phyloP scores from a whole-genome alignment of 768 basidiomycete species.

The Boletus huronensis region DNA sequence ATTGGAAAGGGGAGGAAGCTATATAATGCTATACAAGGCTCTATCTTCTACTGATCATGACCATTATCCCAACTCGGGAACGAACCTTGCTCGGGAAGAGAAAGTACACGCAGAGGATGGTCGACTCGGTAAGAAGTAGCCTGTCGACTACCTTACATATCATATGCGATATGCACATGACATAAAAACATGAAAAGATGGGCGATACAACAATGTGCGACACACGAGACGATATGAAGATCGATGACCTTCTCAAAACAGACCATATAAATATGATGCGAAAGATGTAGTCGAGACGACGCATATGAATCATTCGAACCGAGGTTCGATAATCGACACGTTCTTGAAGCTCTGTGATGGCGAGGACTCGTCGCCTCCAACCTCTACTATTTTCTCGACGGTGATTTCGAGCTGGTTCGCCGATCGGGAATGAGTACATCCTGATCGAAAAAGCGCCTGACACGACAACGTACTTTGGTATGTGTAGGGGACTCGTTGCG shows the following conservation, averaged over 20 bases:
- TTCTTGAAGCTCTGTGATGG: neutral
- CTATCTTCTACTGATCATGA: no score
- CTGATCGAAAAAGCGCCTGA: neutral
- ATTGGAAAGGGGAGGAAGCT: no score
- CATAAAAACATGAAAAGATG: neutral
- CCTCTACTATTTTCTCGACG: constrained; percentile 28
- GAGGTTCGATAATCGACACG: constrained; percentile 9
- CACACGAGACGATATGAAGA: neutral
- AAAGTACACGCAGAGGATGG: no score
- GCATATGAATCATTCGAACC: neutral
- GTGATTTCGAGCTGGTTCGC: constrained; percentile 27
- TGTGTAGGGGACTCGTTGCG: constrained; percentile 7
- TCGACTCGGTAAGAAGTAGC: no score
- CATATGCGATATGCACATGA: neutral
- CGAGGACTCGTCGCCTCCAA: constrained; percentile 17
- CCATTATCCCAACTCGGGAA: no score
- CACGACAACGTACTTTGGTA: constrained; percentile 19
- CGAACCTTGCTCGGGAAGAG: no score
- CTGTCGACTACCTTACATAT: no score
- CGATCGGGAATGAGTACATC: neutral
- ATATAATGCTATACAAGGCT: no score
- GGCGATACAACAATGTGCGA: neutral
- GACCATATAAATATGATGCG: neutral
- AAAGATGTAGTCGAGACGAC: neutral
- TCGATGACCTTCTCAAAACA: neutral